These are phyloP conservation scores for Voacanga thouarsii DNA, from an alignment of 257 asterid genomes.

Conservation along the genomic window DNA sequence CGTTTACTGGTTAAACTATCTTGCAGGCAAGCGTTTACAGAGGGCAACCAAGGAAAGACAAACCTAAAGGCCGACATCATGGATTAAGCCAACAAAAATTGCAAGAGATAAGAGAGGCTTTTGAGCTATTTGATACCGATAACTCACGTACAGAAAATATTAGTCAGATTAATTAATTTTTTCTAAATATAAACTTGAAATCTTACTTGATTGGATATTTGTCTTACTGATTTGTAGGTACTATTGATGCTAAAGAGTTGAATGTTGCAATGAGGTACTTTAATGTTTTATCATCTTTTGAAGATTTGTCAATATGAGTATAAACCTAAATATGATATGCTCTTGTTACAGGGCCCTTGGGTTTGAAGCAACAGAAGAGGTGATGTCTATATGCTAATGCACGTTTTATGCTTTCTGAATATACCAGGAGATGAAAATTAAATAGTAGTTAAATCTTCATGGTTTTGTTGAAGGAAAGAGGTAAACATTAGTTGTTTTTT, in stretches of 20 bases:
- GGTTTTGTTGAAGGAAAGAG: slow-evolving; percentile 1
- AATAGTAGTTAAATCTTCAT: not conserved
- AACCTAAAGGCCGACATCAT: slow-evolving; percentile 73
- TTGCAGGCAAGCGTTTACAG: slow-evolving; percentile 54
- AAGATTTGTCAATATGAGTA: not conserved
- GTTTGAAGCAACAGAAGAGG: slow-evolving; percentile 95
- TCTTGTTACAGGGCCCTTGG: slow-evolving; percentile 87
- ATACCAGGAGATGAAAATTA: not conserved
- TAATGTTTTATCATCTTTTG: slow-evolving; percentile 2
- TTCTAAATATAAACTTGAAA: not conserved
- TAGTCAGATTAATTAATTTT: not conserved
- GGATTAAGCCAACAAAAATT: slow-evolving; percentile 74
- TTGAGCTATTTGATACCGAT: slow-evolving; percentile 87
- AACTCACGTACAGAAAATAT: slow-evolving; percentile 58
- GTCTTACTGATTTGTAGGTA: slow-evolving; percentile 44
- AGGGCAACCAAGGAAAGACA: slow-evolving; percentile 54
- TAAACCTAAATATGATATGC: slow-evolving; percentile 7
- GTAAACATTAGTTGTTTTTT: not conserved
- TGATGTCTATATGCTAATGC: slow-evolving; percentile 26
- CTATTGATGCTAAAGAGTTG: slow-evolving; percentile 86
- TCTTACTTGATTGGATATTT: not conserved
- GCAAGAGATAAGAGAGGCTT: slow-evolving; percentile 92
- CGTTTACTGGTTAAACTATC: slow-evolving; percentile 1
- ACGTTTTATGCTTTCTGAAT: not conserved
- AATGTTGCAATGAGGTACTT: slow-evolving; percentile 95